phyloP scores from a whole-genome alignment of 768 basidiomycete species.

The Psilocybe cubensis region DNA sequence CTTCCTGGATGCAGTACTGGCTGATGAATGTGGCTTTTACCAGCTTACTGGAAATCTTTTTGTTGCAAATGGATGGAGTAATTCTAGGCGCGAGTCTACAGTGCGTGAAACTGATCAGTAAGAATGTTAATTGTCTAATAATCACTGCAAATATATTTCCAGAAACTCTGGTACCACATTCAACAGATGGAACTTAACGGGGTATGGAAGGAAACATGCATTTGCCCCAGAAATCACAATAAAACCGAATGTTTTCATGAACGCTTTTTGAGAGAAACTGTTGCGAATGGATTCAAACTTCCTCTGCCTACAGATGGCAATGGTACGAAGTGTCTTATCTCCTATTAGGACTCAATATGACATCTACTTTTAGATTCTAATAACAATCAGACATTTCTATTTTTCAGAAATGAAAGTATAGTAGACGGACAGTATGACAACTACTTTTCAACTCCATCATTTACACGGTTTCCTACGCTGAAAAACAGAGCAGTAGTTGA shows the following conservation, averaged over 20 bases:
- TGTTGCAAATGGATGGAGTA: constrained; percentile 7
- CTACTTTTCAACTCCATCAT: constrained; percentile 6
- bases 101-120: background rate
- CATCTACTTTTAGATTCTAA: background rate
- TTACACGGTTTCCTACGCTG: background rate
- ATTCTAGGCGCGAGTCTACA: background rate
- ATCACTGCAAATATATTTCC: too few relatives aligned
- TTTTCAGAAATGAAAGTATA: background rate
- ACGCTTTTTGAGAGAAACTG: constrained; percentile 1
- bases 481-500: constrained; percentile 12
- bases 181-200: background rate
- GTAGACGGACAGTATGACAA: background rate
- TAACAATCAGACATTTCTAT: constrained; percentile 5
- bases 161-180: constrained; percentile 5
- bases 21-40: constrained; percentile 2
- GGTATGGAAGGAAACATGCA: background rate
- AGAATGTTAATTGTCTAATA: background rate
- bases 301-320: background rate
- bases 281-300: background rate
- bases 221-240: background rate
- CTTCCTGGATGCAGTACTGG: constrained; percentile 1
- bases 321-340: background rate
- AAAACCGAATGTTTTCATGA: constrained; percentile 5
- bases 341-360: background rate
- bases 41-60: constrained; percentile 3